These are phyloP conservation scores for Tagetes patula DNA, from an alignment of 129 eudicot genomes.

Conservation along the genomic window DNA sequence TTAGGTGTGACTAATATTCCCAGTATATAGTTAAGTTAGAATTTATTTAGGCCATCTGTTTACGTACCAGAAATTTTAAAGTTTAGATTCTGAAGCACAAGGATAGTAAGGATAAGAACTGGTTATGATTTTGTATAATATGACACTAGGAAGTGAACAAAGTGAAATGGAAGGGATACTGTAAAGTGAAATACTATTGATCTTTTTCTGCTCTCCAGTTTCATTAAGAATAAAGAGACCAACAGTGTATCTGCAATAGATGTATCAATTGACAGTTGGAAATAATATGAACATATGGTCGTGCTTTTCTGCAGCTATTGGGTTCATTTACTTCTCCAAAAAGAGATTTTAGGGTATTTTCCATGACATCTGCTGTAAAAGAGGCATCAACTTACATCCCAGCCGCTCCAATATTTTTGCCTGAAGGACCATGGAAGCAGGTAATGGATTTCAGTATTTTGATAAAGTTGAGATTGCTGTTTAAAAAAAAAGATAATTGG, in stretches of 20 bases:
- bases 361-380: constrained; percentile 38
- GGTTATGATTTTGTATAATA: background rate
- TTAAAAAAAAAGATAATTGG: background rate
- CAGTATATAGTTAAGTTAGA: background rate
- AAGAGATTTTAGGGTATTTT: constrained; percentile 38
- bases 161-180: background rate
- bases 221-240: background rate
- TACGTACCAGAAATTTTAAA: background rate
- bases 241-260: background rate
- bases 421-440: constrained; percentile 94
- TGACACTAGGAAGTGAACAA: background rate
- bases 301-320: constrained; percentile 34
- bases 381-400: constrained; percentile 63
- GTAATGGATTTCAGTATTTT: constrained; percentile 35
- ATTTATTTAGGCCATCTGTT: constrained; percentile 1
- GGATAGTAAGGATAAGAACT: background rate
- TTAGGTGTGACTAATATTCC: background rate
- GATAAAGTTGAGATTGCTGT: background rate
- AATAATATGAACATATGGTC: background rate
- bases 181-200: background rate
- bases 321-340: constrained; percentile 25
- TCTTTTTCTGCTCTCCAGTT: background rate
- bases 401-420: constrained; percentile 84
- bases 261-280: background rate
- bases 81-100: background rate